Evolutionary conservation across 164 flowering plant species (phyloP).

Genomic region (Protea cynaroides): DNA sequence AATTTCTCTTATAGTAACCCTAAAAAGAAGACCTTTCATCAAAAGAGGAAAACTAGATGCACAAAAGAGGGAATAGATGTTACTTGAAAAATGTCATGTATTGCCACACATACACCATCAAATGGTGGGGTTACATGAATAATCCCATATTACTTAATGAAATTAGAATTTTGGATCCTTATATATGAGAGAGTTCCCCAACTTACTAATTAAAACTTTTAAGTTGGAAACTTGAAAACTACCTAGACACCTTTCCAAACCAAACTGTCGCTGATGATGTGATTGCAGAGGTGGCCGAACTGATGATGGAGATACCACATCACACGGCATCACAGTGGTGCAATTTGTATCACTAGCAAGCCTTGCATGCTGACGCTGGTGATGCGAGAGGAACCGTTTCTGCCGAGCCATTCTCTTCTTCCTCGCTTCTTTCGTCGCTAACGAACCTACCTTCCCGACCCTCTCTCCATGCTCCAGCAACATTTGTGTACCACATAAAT

Average conservation of each 20-base stretch:
- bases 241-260: constrained; percentile 33
- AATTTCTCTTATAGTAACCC: too few relatives aligned
- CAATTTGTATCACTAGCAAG: constrained; percentile 15
- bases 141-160: too few relatives aligned
- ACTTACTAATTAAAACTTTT: too few relatives aligned
- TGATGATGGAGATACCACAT: not conserved
- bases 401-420: constrained; percentile 86
- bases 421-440: constrained; percentile 79
- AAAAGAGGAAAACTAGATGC: too few relatives aligned
- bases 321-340: constrained; percentile 14
- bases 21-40: too few relatives aligned
- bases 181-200: too few relatives aligned
- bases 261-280: constrained; percentile 24
- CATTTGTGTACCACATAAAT: constrained; percentile 14
- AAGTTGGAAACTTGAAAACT: too few relatives aligned
- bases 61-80: too few relatives aligned
- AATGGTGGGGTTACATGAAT: too few relatives aligned
- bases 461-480: constrained; percentile 29
- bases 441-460: constrained; percentile 40
- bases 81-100: too few relatives aligned
- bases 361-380: constrained; percentile 22
- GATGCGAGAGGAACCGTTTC: constrained; percentile 43
- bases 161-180: too few relatives aligned
- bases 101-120: too few relatives aligned
- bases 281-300: constrained; percentile 21